These are phyloP conservation scores for Ogataea thermomethanolica DNA, from an alignment of 805 yeast genomes.

Conservation along the genomic window DNA sequence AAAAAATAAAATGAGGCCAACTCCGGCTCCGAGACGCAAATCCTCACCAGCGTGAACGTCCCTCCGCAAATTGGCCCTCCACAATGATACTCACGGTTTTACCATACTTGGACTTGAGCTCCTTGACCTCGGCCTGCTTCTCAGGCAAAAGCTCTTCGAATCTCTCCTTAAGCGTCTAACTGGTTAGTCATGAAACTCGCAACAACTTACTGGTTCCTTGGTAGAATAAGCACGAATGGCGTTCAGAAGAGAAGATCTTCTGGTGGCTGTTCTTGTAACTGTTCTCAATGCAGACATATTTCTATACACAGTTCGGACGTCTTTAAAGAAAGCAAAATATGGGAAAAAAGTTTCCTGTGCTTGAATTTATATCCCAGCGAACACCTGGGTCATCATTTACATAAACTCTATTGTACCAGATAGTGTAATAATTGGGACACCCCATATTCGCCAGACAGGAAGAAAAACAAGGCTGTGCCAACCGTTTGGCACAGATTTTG, in stretches of 20 bases:
- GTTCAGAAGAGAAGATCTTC: conserved; percentile 21
- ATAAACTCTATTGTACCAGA: conserved; percentile 11
- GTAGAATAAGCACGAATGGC: conserved; percentile 37
- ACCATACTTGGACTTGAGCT: conserved; percentile 88
- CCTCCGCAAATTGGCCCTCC: no score
- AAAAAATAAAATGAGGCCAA: neutral
- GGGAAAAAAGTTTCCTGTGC: conserved; percentile 6
- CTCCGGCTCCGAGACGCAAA: conserved; percentile 11
- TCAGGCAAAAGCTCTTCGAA: conserved; percentile 90
- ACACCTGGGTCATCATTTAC: conserved; percentile 9
- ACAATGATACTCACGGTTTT: conserved; percentile 52
- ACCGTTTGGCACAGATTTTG: neutral
- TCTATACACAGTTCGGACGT: conserved; percentile 8
- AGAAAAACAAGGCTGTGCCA: conserved; percentile 9
- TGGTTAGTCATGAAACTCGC: neutral
- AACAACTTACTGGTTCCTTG: conserved; percentile 34
- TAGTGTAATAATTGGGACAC: conserved; percentile 11
- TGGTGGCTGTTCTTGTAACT: conserved; percentile 28
- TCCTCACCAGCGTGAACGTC: neutral
- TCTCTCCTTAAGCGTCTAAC: conserved; percentile 82
- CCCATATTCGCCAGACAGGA: conserved; percentile 8
- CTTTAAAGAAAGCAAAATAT: conserved; percentile 4
- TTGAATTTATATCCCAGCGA: conserved; percentile 10
- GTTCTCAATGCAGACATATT: conserved; percentile 29
- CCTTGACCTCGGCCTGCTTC: conserved; percentile 86